These are phyloP conservation scores for Obba rivulosa DNA, from an alignment of 768 basidiomycete species.

Conservation along the genomic window DNA sequence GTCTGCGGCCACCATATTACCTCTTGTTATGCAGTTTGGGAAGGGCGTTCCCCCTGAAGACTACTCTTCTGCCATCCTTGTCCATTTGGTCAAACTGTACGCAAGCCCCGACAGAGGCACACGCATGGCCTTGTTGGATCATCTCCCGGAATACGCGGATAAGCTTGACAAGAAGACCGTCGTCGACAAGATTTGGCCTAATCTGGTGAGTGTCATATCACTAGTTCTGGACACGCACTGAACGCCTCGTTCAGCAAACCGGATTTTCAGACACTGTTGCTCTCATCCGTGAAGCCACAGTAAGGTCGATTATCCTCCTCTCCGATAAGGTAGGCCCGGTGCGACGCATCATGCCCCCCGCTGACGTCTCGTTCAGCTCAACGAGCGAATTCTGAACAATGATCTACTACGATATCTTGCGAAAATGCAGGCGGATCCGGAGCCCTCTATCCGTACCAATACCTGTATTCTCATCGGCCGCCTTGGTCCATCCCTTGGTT, in stretches of 20 bases:
- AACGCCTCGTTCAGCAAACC: conserved; percentile 58
- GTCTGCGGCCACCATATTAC: conserved; percentile 71
- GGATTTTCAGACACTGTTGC: conserved; percentile 95
- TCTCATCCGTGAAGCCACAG: conserved; percentile 89
- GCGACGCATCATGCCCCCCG: background rate
- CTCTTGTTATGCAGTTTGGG: conserved; percentile 79
- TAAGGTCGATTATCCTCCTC: conserved; percentile 79
- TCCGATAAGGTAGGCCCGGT: conserved; percentile 64
- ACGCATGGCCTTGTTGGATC: conserved; percentile 90
- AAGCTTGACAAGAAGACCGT: conserved; percentile 84
- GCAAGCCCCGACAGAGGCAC: conserved; percentile 89
- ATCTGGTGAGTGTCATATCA: conserved; percentile 54
- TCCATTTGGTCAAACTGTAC: conserved; percentile 79
- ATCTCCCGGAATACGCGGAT: conserved; percentile 76
- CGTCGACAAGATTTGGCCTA: conserved; percentile 86
- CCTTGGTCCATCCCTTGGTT: conserved; percentile 77
- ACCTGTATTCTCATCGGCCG: conserved; percentile 95
- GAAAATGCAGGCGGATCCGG: conserved; percentile 86
- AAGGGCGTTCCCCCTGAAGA: conserved; percentile 64
- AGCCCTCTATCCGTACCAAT: conserved; percentile 94
- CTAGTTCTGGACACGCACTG: background rate
- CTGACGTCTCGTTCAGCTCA: conserved; percentile 47
- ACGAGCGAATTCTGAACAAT: conserved; percentile 90
- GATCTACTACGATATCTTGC: conserved; percentile 91
- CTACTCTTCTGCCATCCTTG: conserved; percentile 62